phyloP scores from a whole-genome alignment of 345 rosid species.

The Gynandropsis gynandra region DNA sequence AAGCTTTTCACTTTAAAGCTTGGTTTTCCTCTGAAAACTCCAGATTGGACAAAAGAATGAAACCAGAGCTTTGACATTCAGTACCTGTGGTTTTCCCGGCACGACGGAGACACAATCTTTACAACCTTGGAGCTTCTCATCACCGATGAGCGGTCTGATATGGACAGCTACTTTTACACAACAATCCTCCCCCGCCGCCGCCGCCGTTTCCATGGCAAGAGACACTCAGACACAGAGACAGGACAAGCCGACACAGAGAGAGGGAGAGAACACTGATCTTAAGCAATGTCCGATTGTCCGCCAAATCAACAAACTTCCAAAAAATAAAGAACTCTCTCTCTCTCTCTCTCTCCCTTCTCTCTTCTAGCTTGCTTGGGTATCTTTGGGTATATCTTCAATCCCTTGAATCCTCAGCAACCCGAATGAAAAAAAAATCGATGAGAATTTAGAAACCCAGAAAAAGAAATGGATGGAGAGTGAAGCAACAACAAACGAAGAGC shows the following conservation, averaged over 20 bases:
- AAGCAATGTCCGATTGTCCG: not conserved
- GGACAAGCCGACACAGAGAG: slow-evolving; percentile 10
- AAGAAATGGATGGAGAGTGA: slow-evolving; percentile 32
- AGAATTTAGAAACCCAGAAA: not conserved
- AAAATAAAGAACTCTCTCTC: slow-evolving; percentile 13
- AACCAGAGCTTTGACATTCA: slow-evolving; percentile 18
- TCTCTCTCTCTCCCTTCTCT: too few relatives aligned
- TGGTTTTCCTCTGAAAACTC: not conserved
- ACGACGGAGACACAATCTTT: slow-evolving; percentile 87
- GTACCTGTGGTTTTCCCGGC: slow-evolving; percentile 93
- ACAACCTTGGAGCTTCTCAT: slow-evolving; percentile 87
- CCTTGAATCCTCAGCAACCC: slow-evolving; percentile 21
- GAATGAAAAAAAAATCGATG: slow-evolving; percentile 9
- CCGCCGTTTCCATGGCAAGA: slow-evolving; percentile 36
- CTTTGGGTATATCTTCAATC: slow-evolving; percentile 23
- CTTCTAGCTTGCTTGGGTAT: too few relatives aligned
- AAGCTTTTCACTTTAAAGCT: slow-evolving; percentile 1
- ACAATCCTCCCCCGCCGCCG: slow-evolving; percentile 57
- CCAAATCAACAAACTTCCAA: slow-evolving; percentile 6
- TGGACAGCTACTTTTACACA: slow-evolving; percentile 97
- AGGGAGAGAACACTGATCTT: slow-evolving; percentile 7
- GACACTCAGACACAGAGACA: slow-evolving; percentile 20
- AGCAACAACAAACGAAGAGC: slow-evolving; percentile 14
- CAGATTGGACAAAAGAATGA: slow-evolving; percentile 4
- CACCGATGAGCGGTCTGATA: slow-evolving; percentile 90